Evolutionary conservation across 2,329 filamentous ascomycete species (phyloP).

Genomic region (Waltergamsia citrina): DNA sequence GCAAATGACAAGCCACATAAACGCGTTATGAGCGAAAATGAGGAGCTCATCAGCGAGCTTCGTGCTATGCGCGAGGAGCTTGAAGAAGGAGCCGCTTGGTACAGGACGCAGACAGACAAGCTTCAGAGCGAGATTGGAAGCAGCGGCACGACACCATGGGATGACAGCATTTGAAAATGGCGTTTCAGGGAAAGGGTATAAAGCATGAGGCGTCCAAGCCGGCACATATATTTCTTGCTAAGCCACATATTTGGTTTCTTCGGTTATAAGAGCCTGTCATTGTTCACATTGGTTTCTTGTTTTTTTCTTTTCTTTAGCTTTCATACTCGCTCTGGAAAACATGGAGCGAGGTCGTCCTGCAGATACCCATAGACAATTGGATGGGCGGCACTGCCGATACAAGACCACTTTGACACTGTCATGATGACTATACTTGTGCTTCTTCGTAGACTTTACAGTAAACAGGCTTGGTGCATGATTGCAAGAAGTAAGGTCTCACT

Average conservation of each 20-base stretch:
- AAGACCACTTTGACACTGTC: too few relatives aligned
- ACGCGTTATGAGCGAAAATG: slow-evolving; percentile 28
- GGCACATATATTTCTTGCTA: not conserved
- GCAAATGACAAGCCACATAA: slow-evolving; percentile 17
- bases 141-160: slow-evolving; percentile 23
- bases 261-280: not conserved
- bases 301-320: not conserved
- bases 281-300: not conserved
- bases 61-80: slow-evolving; percentile 31
- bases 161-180: slow-evolving; percentile 7
- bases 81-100: slow-evolving; percentile 37
- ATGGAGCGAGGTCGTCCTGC: too few relatives aligned
- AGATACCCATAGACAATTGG: too few relatives aligned
- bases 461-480: too few relatives aligned
- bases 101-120: slow-evolving; percentile 31
- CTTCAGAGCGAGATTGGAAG: slow-evolving; percentile 26
- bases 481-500: too few relatives aligned
- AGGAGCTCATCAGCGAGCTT: slow-evolving; percentile 28
- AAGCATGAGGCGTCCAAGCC: not conserved
- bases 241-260: not conserved
- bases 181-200: not conserved
- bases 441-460: too few relatives aligned
- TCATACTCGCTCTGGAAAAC: too few relatives aligned
- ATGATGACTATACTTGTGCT: too few relatives aligned
- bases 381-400: too few relatives aligned